A percentile compares a stretch with the other conserved stretches of the same genome.
phyloP scores from a whole-genome alignment of 306 rosid genomes.

The Sphenostylis stenocarpa region DNA sequence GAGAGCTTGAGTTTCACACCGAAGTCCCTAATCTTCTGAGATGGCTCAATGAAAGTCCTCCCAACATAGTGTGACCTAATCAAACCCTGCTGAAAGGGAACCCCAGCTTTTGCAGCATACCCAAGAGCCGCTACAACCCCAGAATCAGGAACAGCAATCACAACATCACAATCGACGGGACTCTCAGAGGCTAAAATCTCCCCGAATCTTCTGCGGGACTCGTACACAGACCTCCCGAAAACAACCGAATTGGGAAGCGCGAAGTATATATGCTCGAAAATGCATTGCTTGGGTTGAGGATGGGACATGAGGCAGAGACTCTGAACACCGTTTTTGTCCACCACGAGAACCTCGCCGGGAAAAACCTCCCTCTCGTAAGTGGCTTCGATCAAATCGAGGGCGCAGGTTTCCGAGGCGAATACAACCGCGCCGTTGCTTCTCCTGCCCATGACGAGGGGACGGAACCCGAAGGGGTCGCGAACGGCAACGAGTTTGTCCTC shows the following conservation, averaged over 20 bases:
- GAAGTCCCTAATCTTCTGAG: constrained; percentile 90
- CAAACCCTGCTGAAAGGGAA: constrained; percentile 90
- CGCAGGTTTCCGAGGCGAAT: constrained; percentile 96
- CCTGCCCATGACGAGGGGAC: constrained; percentile 95
- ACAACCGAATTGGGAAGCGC: constrained; percentile 84
- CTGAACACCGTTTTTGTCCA: constrained; percentile 75
- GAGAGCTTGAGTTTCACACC: constrained; percentile 88
- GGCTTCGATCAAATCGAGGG: constrained; percentile 94
- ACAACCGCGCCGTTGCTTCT: constrained; percentile 93
- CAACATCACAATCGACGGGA: constrained; percentile 93
- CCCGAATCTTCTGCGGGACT: constrained; percentile 72
- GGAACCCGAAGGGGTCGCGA: constrained; percentile 77
- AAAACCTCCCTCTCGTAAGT: constrained; percentile 86
- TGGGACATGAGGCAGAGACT: constrained; percentile 87
- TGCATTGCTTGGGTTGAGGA: constrained; percentile 79
- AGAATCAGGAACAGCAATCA: constrained; percentile 93
- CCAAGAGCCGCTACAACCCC: constrained; percentile 98
- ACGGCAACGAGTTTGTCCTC: constrained; percentile 90
- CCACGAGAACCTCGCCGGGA: constrained; percentile 93
- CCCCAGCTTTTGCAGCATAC: constrained; percentile 90
- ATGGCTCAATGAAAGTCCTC: constrained; percentile 95
- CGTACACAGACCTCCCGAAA: constrained; percentile 84
- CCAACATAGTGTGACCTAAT: constrained; percentile 97
- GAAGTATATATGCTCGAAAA: constrained; percentile 96
- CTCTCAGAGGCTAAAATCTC: constrained; percentile 83